Base-by-base conservation (phyloP, 768 basidiomycete species). In the Tylopilus sp. region DNA sequence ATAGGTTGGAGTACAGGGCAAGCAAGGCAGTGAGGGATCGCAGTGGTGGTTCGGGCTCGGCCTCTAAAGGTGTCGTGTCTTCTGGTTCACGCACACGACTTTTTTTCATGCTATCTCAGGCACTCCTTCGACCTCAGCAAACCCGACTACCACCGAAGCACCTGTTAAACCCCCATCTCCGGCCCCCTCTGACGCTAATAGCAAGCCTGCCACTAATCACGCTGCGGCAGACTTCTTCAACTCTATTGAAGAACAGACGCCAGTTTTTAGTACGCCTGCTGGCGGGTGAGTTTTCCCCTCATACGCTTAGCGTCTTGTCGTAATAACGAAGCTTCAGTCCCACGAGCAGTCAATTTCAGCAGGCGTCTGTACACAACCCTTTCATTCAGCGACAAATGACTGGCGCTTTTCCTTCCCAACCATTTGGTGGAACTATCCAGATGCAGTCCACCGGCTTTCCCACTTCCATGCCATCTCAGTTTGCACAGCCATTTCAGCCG, bases 1-100 rank as follows among this genome's bases (percentile, higher is more conserved):
- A 98, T 69, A 75, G 95, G 55, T 73, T 87, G 9, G 97, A 98
- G 63, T 98, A 99, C 73, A 93, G 80, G 70, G 75, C 84, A 21
- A 91, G 84, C 67, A 91, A 90, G 69, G 79, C 76, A 6, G 75
- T 50, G 0, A 55, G 51, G 30, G 53, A 46, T 45, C 53, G 43
- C 21, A 57, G 38, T 31, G 52, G 45, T n/a, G 28, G 38, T 12
- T 57, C 58, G 4, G 28, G 57, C 30, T 51, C 48, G 22, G 44
- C 17, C 50, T 35, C 53, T 12, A 40, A 23, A 58, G 67, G 67
- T 68, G 59, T 26, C 18, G 26, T 46, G 2, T 31, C 21, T 15
- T 5, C n/a, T 31, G 6, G 6, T n/a, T 31, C 11, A n/a, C 28
- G 1, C 20, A 10, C 5, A 12, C 10, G 21, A 21, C 49, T 15